Conservation (phyloP, 768 basidiomycete species). For the Termitomyces sp. region DNA sequence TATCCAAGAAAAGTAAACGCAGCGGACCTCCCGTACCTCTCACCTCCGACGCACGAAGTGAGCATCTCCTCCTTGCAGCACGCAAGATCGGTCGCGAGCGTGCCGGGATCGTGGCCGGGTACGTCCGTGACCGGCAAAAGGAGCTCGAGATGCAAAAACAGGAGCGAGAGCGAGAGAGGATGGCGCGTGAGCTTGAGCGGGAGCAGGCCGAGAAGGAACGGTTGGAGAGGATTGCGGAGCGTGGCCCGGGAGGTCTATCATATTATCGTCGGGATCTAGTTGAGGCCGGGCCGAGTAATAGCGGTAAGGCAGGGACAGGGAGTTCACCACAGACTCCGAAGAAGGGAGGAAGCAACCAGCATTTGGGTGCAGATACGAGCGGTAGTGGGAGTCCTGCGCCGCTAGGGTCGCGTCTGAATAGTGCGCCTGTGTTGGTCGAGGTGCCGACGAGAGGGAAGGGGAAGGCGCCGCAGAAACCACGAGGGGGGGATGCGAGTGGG, state of each 20-base stretch:
- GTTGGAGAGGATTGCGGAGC: conserved; percentile 21
- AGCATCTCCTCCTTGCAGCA: conserved; percentile 69
- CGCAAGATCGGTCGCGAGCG: conserved; percentile 65
- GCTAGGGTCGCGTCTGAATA: conserved; percentile 1
- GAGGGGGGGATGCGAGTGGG: neutral
- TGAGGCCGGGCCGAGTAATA: conserved; percentile 3
- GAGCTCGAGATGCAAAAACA: conserved; percentile 34
- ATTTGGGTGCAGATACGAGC: conserved; percentile 6
- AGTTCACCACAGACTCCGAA: conserved; percentile 18
- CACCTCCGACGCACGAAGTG: conserved; percentile 62
- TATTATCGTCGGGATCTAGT: conserved; percentile 18
- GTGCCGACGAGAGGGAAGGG: conserved; percentile 10
- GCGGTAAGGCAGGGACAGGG: neutral
- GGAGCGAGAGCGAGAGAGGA: conserved; percentile 26
- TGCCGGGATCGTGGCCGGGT: conserved; percentile 51
- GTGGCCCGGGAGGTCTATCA: conserved; percentile 13
- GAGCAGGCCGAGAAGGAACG: conserved; percentile 28
- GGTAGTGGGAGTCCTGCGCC: conserved; percentile 9
- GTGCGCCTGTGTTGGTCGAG: conserved; percentile 8
- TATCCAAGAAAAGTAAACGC: conserved; percentile 17
- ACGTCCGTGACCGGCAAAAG: conserved; percentile 35
- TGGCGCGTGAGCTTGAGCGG: conserved; percentile 24
- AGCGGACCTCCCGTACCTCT: conserved; percentile 27
- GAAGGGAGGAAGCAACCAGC: neutral
- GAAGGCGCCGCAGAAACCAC: neutral